Base-by-base conservation (phyloP, 345 rosid genomes). In the Eucalyptus cloeziana region DNA sequence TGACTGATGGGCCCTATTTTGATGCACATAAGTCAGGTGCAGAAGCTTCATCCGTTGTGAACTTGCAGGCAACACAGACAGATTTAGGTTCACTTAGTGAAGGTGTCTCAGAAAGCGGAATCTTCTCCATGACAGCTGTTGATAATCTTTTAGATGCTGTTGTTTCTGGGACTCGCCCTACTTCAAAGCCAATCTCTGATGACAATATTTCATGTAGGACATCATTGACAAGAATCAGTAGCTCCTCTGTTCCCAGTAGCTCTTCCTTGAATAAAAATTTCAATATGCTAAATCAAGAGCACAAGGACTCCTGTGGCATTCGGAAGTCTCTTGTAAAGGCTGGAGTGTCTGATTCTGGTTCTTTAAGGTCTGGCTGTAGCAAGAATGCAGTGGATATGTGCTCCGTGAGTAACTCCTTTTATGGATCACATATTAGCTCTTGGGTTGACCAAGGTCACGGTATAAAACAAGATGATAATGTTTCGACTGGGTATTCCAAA, bases 141-240 rank as follows among this genome's bases (percentile, higher is more conserved):
- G 99, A 96, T 91, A 90, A 97, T 94, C 96, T 97, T 88, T 91
- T 97, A 92, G 99, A 96, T 91, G 99, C 99, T 22, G 98, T 97
- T 80, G 99, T 97, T 87, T 94, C 97, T 47, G 93, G 95, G 90
- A 95, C 93, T 44, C 88, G 90, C 49, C 92, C 95, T 86, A 90
- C 92, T 43, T 64, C 94, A 24, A 96, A 94, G 92, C 98, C 95
- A 94, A 93, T 91, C 88, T 94, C 96, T 5, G 96, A 95, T 62
- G 99, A 96, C 49, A 91, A 91, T 87, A 88, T 92, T 60, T 97
- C 99, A 3, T 93, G 97, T 91, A 91, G 91, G 90, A 95, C 97
- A 88, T 92, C 96, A 15, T 85, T 94, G 92, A 94, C 97, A 85
- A 96, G 93, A 92, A 90, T 92, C 90, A 94, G 95, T 89, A 91